Percentiles rank a stretch among this genome's conserved stretches.
These are phyloP conservation scores for Monilinia fructicola DNA, from an alignment of 2,329 filamentous ascomycete species.

Conservation along the genomic window DNA sequence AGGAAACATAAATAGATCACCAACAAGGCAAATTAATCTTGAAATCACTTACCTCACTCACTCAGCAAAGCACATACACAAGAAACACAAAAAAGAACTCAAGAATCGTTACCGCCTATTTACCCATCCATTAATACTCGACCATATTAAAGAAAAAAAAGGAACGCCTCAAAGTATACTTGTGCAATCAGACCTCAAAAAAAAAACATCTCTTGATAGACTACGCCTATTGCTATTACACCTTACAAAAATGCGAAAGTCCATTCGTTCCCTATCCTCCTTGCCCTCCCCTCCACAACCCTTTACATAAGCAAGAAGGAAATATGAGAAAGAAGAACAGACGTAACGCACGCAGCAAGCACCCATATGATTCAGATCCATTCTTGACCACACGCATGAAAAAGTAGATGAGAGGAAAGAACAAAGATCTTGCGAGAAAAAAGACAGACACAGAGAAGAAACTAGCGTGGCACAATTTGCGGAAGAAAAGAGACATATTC, in stretches of 20 bases:
- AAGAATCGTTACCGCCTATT: slow-evolving; percentile 16
- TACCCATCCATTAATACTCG: slow-evolving; percentile 17
- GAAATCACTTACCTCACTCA: slow-evolving; percentile 4
- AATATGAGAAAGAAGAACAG: slow-evolving; percentile 35
- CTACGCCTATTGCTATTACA: slow-evolving; percentile 45
- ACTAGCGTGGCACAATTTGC: slow-evolving; percentile 38
- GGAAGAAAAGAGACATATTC: slow-evolving; percentile 26
- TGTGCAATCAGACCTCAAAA: slow-evolving; percentile 21
- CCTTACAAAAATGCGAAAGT: slow-evolving; percentile 41
- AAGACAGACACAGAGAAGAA: slow-evolving; percentile 38
- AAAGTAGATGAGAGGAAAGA: slow-evolving; percentile 34
- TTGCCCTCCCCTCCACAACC: slow-evolving; percentile 33
- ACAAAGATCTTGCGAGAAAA: slow-evolving; percentile 39
- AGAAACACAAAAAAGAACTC: background rate
- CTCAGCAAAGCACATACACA: background rate
- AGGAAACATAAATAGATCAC: background rate
- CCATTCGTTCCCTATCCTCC: slow-evolving; percentile 30
- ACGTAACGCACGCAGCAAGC: slow-evolving; percentile 29
- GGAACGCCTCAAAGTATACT: slow-evolving; percentile 22
- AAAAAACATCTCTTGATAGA: slow-evolving; percentile 35
- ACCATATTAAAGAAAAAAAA: slow-evolving; percentile 17
- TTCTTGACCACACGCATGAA: slow-evolving; percentile 33
- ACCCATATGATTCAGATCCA: slow-evolving; percentile 39
- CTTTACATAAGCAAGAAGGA: slow-evolving; percentile 24
- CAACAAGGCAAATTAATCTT: background rate